A percentile compares a stretch with the other conserved stretches of the same genome.
Conservation (phyloP, 495 filamentous ascomycete species). For the Physcia stellaris region DNA sequence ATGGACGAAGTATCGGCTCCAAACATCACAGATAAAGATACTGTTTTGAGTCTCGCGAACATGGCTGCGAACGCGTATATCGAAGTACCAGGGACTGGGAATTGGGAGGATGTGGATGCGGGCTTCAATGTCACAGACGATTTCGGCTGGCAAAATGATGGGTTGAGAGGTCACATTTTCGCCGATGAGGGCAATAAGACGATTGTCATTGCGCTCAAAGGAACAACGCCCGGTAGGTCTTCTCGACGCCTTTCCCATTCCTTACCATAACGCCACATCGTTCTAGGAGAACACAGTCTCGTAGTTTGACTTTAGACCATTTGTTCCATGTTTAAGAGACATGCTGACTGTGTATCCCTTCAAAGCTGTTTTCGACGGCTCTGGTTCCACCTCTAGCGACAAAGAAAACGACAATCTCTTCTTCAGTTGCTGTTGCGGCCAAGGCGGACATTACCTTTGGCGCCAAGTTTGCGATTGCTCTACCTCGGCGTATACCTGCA, state of each 20-base stretch:
- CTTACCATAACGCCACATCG: too few relatives aligned
- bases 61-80: conserved; percentile 88
- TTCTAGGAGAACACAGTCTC: too few relatives aligned
- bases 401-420: conserved; percentile 96
- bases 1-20: conserved; percentile 67
- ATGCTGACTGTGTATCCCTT: too few relatives aligned
- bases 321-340: too few relatives aligned
- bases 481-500: conserved; percentile 70
- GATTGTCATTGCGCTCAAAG: conserved; percentile 83
- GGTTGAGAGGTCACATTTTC: conserved; percentile 85
- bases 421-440: conserved; percentile 93
- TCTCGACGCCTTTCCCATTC: too few relatives aligned
- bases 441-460: conserved; percentile 79
- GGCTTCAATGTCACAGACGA: conserved; percentile 67
- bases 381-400: conserved; percentile 90
- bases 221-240: conserved; percentile 61
- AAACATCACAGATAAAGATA: conserved; percentile 74
- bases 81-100: conserved; percentile 47
- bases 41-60: conserved; percentile 66
- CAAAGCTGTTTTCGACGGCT: conserved; percentile 88
- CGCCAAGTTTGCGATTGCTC: conserved; percentile 86
- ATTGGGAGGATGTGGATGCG: conserved; percentile 73
- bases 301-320: too few relatives aligned
- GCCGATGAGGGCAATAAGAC: conserved; percentile 74
- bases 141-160: conserved; percentile 88